These are phyloP conservation scores for Sarocladium brachiariae DNA, from an alignment of 2,329 filamentous ascomycete species.

Conservation along the genomic window DNA sequence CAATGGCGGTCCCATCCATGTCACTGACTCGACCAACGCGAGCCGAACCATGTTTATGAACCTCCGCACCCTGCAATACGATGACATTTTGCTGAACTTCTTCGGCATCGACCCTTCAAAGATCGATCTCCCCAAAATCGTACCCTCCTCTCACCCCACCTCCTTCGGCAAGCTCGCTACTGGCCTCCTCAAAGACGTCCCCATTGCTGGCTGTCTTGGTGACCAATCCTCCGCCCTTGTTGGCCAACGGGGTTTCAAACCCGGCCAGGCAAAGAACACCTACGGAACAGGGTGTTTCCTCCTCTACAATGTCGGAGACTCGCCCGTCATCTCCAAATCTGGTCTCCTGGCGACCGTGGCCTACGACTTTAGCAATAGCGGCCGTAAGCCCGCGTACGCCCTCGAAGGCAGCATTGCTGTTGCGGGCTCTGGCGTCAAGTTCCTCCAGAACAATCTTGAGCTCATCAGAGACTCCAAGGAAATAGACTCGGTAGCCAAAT, in stretches of 20 bases:
- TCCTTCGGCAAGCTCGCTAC: slow-evolving; percentile 59
- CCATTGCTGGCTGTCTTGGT: slow-evolving; percentile 70
- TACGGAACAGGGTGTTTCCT: slow-evolving; percentile 83
- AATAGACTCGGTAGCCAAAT: slow-evolving; percentile 38
- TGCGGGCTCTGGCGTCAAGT: slow-evolving; percentile 69
- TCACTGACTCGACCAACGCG: slow-evolving; percentile 75
- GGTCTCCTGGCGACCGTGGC: slow-evolving; percentile 74
- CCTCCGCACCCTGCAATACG: slow-evolving; percentile 71
- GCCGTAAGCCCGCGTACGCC: slow-evolving; percentile 61
- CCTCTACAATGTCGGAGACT: slow-evolving; percentile 73
- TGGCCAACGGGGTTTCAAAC: slow-evolving; percentile 69
- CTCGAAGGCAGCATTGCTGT: slow-evolving; percentile 73
- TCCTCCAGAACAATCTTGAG: slow-evolving; percentile 51
- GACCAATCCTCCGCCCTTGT: slow-evolving; percentile 78
- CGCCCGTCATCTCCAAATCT: slow-evolving; percentile 71
- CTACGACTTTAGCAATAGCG: slow-evolving; percentile 65
- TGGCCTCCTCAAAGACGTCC: slow-evolving; percentile 58
- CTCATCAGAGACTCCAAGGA: slow-evolving; percentile 43
- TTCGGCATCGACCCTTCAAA: slow-evolving; percentile 66
- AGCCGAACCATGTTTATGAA: slow-evolving; percentile 94
- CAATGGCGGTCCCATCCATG: slow-evolving; percentile 45
- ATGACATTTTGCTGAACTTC: slow-evolving; percentile 67
- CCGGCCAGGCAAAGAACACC: slow-evolving; percentile 75
- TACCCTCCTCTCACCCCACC: slow-evolving; percentile 62
- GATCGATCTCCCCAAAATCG: slow-evolving; percentile 65